Conservation (phyloP, 2,329 filamentous ascomycete species). For the Trichophyton rubrum region DNA sequence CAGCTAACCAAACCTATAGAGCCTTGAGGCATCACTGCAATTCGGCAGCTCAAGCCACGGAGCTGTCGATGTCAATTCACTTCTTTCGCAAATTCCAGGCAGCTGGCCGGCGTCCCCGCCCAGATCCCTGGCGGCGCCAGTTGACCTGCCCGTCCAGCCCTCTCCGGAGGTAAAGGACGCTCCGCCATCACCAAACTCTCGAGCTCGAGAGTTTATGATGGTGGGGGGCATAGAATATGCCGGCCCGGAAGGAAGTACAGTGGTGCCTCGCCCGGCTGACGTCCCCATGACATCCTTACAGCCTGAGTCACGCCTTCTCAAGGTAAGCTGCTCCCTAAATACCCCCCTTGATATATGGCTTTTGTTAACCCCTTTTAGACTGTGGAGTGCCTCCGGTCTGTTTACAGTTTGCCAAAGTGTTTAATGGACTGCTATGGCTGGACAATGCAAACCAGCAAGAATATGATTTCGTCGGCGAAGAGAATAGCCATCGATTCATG, state of each 20-base stretch:
- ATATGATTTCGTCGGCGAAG: neutral
- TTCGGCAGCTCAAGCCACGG: neutral
- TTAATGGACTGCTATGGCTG: neutral
- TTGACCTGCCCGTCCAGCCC: neutral
- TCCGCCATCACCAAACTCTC: neutral
- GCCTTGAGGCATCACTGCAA: neutral
- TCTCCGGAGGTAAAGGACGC: neutral
- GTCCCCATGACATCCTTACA: neutral
- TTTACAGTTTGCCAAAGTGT: neutral
- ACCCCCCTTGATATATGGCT: neutral
- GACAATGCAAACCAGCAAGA: neutral
- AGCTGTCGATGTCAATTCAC: neutral
- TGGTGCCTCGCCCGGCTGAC: neutral
- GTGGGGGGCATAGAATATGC: neutral
- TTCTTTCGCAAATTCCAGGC: neutral
- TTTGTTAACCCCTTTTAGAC: neutral
- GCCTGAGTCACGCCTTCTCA: neutral
- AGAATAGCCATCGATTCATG: neutral
- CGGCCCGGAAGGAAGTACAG: neutral
- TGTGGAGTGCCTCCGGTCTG: neutral
- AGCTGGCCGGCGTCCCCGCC: constrained; percentile 1
- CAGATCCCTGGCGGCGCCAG: neutral
- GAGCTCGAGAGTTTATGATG: neutral
- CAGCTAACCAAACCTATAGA: neutral
- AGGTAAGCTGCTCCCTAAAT: neutral